Base-by-base conservation (phyloP, 148 eudicot genomes). In the Nepenthes gracilis region DNA sequence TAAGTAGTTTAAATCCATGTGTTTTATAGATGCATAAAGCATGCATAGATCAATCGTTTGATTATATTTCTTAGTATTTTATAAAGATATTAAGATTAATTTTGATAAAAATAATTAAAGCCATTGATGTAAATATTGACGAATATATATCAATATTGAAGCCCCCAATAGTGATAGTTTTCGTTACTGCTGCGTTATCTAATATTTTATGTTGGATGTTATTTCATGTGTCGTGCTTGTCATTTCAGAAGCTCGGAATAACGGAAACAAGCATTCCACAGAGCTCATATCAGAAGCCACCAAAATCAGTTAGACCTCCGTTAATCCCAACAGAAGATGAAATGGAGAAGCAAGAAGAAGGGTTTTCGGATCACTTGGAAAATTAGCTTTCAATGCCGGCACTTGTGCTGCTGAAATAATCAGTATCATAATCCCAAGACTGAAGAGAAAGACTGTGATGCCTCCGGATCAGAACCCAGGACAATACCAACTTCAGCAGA, bases 311-410 rank as follows among this genome's bases (percentile, higher is more conserved):
- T 52, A 78, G 85, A 67, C 86, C 89, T 2, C 96, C 89, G 11
- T 67, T 93, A 64, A 86, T 93, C 55, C 96, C 95, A 38, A 59
- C 76, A 7, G 99, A 78, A 67, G 79, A 70, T 23, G 96, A 93
- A 36, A 63, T 58, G 10, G 95, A 88, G 75, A 89, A 82, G 66
- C 91, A 69, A 69, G 96, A 88, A 70, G 96, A 92, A 71, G 80
- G 81, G 36, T 75, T 93, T 59, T 84, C 6, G 85, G 78, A 60
- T 93, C 96, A 48, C 59, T 86, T 14, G 82, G 75, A 53, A 81
- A 75, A 65, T 82, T 88, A 33, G 62, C 81, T 33, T 64, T 69
- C 57, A 70, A 63, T 62, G 70, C 95, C 15, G 81, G 82, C 48
- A 72, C 79, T 54, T 76, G 91, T 9, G 57, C 73, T 2, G 65